phyloP scores from a whole-genome alignment of 768 basidiomycete genomes.

The Xanthoconium stramineum region DNA sequence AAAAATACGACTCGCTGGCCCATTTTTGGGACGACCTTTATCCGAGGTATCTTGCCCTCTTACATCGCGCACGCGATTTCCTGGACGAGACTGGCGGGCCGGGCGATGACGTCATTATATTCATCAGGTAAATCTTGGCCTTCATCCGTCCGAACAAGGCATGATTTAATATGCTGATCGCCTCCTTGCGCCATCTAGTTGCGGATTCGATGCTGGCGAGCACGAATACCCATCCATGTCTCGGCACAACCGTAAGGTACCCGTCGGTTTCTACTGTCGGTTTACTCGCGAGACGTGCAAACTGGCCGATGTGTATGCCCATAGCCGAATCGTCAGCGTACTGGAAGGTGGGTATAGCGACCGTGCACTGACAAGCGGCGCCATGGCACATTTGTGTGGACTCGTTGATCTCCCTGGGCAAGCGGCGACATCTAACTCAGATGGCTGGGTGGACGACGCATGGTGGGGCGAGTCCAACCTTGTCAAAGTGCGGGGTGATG shows the following conservation, averaged over 20 bases:
- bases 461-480: slow-evolving; percentile 74
- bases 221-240: slow-evolving; percentile 93
- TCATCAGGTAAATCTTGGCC: slow-evolving; percentile 67
- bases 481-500: slow-evolving; percentile 39
- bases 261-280: slow-evolving; percentile 77
- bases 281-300: slow-evolving; percentile 70
- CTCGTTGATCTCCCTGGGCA: slow-evolving; percentile 35
- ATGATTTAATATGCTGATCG: background rate
- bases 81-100: slow-evolving; percentile 61
- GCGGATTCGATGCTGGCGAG: slow-evolving; percentile 93
- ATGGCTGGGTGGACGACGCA: slow-evolving; percentile 33
- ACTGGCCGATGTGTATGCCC: slow-evolving; percentile 63
- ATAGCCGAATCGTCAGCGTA: slow-evolving; percentile 77
- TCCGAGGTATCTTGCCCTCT: slow-evolving; percentile 52
- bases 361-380: slow-evolving; percentile 77
- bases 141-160: background rate
- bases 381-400: slow-evolving; percentile 78
- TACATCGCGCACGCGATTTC: slow-evolving; percentile 70
- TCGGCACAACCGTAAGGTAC: slow-evolving; percentile 86
- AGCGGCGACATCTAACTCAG: background rate
- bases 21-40: slow-evolving; percentile 49
- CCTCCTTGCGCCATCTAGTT: slow-evolving; percentile 41
- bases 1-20: slow-evolving; percentile 13
- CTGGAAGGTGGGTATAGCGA: slow-evolving; percentile 97
- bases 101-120: slow-evolving; percentile 70